Conservation (phyloP, 2,329 filamentous ascomycete species). For the Fusarium sp. region DNA sequence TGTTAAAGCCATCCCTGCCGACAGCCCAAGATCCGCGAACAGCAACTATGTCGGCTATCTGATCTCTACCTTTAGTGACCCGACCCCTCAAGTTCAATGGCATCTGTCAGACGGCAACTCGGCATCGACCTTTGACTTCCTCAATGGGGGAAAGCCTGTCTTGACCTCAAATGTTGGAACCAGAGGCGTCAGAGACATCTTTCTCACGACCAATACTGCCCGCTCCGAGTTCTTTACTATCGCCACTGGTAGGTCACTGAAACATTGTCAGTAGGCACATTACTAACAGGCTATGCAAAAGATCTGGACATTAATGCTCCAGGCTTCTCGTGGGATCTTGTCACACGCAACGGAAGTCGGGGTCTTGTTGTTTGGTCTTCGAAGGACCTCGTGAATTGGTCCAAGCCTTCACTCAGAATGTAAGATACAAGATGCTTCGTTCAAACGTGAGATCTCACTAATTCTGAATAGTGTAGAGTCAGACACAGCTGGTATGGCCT, state of each 20-base stretch:
- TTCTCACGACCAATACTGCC: constrained; percentile 47
- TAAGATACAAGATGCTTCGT: neutral
- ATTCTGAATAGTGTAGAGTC: constrained; percentile 45
- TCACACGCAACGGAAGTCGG: constrained; percentile 49
- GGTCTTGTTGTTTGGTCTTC: constrained; percentile 53
- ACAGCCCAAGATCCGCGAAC: neutral
- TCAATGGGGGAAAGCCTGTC: constrained; percentile 48
- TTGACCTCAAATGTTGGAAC: constrained; percentile 49
- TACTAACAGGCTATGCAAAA: constrained; percentile 5
- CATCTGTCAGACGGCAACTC: constrained; percentile 49
- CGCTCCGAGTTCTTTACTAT: constrained; percentile 50
- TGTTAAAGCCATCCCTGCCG: constrained; percentile 13
- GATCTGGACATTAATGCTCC: constrained; percentile 50
- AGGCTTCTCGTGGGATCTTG: constrained; percentile 51
- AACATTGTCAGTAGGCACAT: neutral
- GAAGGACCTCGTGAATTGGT: constrained; percentile 50
- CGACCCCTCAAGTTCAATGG: constrained; percentile 47
- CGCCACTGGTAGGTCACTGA: constrained; percentile 46
- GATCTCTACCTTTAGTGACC: constrained; percentile 51
- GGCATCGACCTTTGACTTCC: constrained; percentile 46
- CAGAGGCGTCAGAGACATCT: constrained; percentile 50
- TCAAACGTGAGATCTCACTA: neutral
- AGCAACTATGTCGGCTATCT: constrained; percentile 46
- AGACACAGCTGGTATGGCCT: constrained; percentile 51
- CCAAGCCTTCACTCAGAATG: constrained; percentile 35